Base-by-base conservation (phyloP, 805 yeast species). In the Schwanniomyces vanrijiae region DNA sequence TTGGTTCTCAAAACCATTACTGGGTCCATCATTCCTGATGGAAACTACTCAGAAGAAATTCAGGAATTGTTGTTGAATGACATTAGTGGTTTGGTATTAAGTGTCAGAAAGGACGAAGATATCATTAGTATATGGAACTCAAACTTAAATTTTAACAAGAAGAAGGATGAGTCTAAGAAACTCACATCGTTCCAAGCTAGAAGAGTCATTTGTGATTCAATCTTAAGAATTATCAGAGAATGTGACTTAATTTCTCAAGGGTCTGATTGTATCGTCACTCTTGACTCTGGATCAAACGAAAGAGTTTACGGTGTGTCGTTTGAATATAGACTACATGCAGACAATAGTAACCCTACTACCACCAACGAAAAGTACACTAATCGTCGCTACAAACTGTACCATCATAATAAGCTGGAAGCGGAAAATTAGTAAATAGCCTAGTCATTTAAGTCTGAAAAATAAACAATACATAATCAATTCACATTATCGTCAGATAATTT, bases 101-200 rank as follows among this genome's bases (percentile, higher is more conserved):
- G 84, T 58, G 77, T 80, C 13, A 73, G 87, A 41, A 73, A 75
- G 29, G 84, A 81, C 50, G 86, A 81, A 50, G 83, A 80, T 54
- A 76, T 81, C 31, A 68, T 84, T 45, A 69, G 80, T 47, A 70
- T 84, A 42, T 84, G 90, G 90, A 83, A 82, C 63, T 72, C 78
- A 18, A 78, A 78, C 55, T 56, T 71, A 37, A 69, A 69, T 43
- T 68, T 69, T 46, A 50, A 60, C 33, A 57, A 42, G 65, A 48
- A 44, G 45, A 50, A 46, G 44, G 51, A 50, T 26, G 55, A 54
- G 18, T 46, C 52, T 11, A 54, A 60, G 33, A 66, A 65, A 43
- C 61, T 73, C 48, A 71, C 77, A 7, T 65, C 75, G 24, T 74
- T 75, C 58, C 71, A 69, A 51, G 75, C 77, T 16, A 61, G 77